These are phyloP conservation scores for Fagus sylvatica DNA, from an alignment of 306 rosid genomes.

Conservation along the genomic window DNA sequence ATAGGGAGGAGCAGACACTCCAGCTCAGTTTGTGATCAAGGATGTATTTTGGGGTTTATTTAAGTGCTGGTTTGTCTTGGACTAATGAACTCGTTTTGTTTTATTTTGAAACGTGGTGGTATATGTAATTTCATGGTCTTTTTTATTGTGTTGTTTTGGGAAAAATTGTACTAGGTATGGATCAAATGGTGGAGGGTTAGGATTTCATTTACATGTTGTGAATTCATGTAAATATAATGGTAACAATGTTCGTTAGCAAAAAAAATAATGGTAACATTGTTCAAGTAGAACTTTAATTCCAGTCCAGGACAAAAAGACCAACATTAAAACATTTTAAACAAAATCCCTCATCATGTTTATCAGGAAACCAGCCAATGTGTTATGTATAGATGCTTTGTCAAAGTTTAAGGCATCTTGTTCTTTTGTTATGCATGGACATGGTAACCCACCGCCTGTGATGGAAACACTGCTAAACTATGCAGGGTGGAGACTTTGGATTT, in stretches of 20 bases:
- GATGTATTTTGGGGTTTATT: not conserved
- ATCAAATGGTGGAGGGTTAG: not conserved
- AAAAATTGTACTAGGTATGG: not conserved
- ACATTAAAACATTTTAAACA: too few species aligned
- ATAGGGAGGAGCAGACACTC: not conserved
- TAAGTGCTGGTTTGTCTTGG: conserved; percentile 9
- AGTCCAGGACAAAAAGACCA: not conserved
- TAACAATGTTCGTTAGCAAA: not conserved
- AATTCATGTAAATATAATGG: not conserved
- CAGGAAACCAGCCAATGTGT: too few species aligned
- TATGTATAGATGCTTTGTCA: too few species aligned
- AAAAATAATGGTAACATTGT: not conserved
- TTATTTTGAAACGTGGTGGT: not conserved
- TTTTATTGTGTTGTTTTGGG: not conserved
- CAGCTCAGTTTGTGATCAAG: conserved; percentile 15
- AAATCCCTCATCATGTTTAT: too few species aligned
- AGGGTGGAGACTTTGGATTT: too few species aligned
- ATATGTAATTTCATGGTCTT: not conserved
- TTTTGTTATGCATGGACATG: too few species aligned
- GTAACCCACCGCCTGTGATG: too few species aligned
- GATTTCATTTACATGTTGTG: not conserved
- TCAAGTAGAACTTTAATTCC: not conserved
- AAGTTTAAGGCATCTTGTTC: too few species aligned
- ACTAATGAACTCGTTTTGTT: not conserved
- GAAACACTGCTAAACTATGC: too few species aligned